Conservation (phyloP, 495 filamentous ascomycete species). For the Extremus antarcticus region DNA sequence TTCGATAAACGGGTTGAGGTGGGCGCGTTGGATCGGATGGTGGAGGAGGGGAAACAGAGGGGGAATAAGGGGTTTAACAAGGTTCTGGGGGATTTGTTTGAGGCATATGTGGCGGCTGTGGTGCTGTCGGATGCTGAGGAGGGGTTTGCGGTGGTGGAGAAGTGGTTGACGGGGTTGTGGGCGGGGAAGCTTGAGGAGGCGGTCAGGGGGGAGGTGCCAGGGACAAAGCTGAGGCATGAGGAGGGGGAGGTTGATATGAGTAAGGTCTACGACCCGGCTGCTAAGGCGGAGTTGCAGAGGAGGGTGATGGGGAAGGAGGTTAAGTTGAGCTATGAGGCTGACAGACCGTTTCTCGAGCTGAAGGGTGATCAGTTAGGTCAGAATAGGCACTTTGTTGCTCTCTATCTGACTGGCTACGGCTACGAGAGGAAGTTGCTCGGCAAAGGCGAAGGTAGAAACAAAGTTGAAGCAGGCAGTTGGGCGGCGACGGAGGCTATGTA, state of each 20-base stretch:
- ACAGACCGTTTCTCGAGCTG: conserved; percentile 37
- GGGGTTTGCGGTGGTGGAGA: conserved; percentile 47
- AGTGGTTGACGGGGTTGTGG: conserved; percentile 68
- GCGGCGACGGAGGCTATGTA: conserved; percentile 58
- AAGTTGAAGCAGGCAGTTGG: conserved; percentile 60
- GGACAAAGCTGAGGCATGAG: conserved; percentile 10
- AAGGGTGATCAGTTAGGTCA: conserved; percentile 42
- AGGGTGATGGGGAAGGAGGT: conserved; percentile 40
- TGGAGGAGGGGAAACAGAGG: conserved; percentile 17
- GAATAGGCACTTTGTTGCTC: conserved; percentile 55
- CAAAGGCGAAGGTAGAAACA: conserved; percentile 54
- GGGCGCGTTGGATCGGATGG: conserved; percentile 9
- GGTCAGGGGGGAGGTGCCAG: conserved; percentile 22
- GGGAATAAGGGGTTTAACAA: conserved; percentile 49
- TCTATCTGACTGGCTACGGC: conserved; percentile 64
- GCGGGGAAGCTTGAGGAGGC: conserved; percentile 32
- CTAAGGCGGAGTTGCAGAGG: conserved; percentile 47
- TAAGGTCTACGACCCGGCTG: conserved; percentile 26
- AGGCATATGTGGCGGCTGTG: conserved; percentile 73
- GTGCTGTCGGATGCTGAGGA: conserved; percentile 50
- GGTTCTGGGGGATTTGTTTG: conserved; percentile 72
- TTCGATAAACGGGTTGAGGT: conserved; percentile 46
- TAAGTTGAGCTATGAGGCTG: conserved; percentile 55
- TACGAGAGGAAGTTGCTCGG: conserved; percentile 54
- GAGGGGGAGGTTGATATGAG: conserved; percentile 14